A percentile compares a stretch with the other conserved stretches of the same genome.
These are phyloP conservation scores for Brachypodium distachyon DNA, from an alignment of 202 grass and related monocot species.

Conservation along the genomic window DNA sequence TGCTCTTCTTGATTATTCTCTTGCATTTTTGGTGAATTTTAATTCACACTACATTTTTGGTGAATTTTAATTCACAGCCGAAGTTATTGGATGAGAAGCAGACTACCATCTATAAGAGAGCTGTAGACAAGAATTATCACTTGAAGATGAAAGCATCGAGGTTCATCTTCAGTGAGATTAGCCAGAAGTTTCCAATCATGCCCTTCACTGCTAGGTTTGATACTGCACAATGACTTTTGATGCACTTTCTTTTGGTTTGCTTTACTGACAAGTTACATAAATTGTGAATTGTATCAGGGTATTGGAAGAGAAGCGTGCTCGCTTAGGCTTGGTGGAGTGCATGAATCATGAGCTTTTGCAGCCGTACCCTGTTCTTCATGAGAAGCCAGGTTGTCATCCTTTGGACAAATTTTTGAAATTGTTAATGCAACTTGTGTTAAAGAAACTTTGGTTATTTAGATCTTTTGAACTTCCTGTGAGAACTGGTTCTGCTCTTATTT, in stretches of 20 bases:
- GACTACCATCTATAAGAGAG: slow-evolving; percentile 98
- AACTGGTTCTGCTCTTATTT: not conserved
- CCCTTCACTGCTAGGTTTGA: slow-evolving; percentile 85
- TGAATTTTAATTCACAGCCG: slow-evolving; percentile 34
- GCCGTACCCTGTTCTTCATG: slow-evolving; percentile 96
- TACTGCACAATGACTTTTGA: not conserved
- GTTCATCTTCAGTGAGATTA: slow-evolving; percentile 99
- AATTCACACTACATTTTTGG: slow-evolving; percentile 8
- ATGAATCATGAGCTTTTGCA: slow-evolving; percentile 98
- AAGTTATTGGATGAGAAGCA: slow-evolving; percentile 97
- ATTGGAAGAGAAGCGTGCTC: slow-evolving; percentile 92
- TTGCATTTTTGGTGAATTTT: not conserved
- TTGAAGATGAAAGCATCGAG: slow-evolving; percentile 98
- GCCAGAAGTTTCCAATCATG: slow-evolving; percentile 98
- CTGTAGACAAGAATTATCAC: slow-evolving; percentile 96
- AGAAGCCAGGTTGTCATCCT: slow-evolving; percentile 67
- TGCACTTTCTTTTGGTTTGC: not conserved
- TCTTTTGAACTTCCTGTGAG: not conserved
- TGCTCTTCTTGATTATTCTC: not conserved
- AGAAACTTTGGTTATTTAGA: not conserved
- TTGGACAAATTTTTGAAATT: not conserved
- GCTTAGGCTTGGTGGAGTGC: slow-evolving; percentile 88
- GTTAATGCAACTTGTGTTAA: not conserved
- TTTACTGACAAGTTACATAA: not conserved
- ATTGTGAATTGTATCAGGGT: slow-evolving; percentile 40